Evolutionary conservation across 768 basidiomycete genomes (phyloP), one percentile per base, ranked within the genome.

Genomic region (Russula griseocarnosa): DNA sequence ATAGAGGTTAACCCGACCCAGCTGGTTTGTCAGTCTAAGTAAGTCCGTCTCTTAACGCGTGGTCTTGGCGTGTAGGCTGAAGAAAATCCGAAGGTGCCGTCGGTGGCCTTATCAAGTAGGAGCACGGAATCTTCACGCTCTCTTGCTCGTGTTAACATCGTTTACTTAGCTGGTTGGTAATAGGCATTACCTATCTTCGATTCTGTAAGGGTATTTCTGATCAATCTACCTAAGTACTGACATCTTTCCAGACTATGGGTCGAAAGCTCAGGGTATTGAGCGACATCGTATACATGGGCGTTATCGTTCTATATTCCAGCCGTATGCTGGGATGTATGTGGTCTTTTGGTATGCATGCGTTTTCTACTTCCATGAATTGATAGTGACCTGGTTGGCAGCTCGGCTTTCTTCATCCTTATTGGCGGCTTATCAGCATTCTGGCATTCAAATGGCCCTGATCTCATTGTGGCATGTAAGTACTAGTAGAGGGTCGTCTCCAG

Each of bases 151-250:
- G 55, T 62, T 55, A 22, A 59, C 24, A 20, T 13, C n/a, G 26
- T 9, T 66, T 59, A 20, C 22, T 13, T 50, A 68, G 67, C 46
- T 68, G 67, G 67, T 40, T 66, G 53, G 60, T 63, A 58, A 68
- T 68, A 26, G 65, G 65, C 40, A 32, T 68, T 28, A 66, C 67
- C 40, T 68, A 68, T 62, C 58, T 68, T 51, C 67, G 67, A 24
- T 68, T 58, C 49, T 66, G 67, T 68, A 40, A 6, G 60, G 26
- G 51, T n/a, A 22, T 58, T 5, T 13, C 24, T 61, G 36, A 26
- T 24, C 16, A 38, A 2, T 51, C 30, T 38, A 16, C 30, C 16
- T 11, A 22, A 36, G 26, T 6, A 22, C 11, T 59, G 46, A 59
- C 61, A 28, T n/a, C 36, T n/a, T 54, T 28, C 20, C 24, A 68